A percentile compares a stretch with the other conserved stretches of the same genome.
Conservation (phyloP, 1,284 basidiomycete genomes). For the Xerocomus amazonicus region DNA sequence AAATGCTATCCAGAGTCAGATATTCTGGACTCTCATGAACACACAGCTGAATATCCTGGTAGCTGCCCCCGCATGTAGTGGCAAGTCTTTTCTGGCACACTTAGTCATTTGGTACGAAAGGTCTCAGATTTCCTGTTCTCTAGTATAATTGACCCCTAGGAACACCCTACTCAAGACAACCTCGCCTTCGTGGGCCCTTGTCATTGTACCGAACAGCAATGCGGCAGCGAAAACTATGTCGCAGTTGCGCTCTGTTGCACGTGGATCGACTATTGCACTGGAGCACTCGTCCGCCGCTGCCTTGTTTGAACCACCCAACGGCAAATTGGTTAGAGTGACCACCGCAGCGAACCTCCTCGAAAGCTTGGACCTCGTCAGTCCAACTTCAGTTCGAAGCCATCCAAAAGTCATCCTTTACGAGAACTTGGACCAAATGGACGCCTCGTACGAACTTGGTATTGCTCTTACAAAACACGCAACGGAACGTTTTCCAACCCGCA, state of each 20-base stretch:
- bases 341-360: constrained; percentile 49
- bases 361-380: constrained; percentile 24
- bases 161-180: constrained; percentile 41
- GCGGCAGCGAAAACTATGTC: constrained; percentile 47
- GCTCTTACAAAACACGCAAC: constrained; percentile 65
- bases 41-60: constrained; percentile 74
- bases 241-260: constrained; percentile 44
- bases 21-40: constrained; percentile 80
- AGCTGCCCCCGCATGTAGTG: constrained; percentile 78
- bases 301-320: constrained; percentile 34
- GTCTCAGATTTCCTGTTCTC: neutral
- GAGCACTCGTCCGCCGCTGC: constrained; percentile 36
- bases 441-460: constrained; percentile 80
- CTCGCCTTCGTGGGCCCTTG: constrained; percentile 47
- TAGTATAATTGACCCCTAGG: constrained; percentile 37
- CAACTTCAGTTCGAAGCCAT: constrained; percentile 35
- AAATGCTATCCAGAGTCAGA: constrained; percentile 89
- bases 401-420: constrained; percentile 78
- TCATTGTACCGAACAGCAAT: constrained; percentile 53
- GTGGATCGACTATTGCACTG: constrained; percentile 42
- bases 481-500: constrained; percentile 61
- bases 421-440: constrained; percentile 82
- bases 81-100: constrained; percentile 78
- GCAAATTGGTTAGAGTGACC: constrained; percentile 51
- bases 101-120: constrained; percentile 63